Evolutionary conservation across 768 basidiomycete genomes (phyloP).

Genomic region (Russula compacta): DNA sequence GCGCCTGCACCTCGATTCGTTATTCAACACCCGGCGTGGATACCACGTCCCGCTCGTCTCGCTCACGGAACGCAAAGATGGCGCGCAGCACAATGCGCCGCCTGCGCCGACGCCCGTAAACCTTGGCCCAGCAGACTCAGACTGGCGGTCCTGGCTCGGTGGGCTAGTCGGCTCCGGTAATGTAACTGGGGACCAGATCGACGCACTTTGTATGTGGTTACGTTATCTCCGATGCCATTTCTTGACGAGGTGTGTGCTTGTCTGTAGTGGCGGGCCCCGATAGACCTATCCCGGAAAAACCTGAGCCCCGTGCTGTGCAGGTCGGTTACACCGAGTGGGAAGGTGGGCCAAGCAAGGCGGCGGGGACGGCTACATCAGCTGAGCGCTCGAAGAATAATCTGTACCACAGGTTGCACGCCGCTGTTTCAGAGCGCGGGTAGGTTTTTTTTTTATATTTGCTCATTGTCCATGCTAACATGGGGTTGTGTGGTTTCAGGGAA

Average conservation of each 20-base stretch:
- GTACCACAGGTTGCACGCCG: slow-evolving; percentile 32
- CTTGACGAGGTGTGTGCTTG: neutral
- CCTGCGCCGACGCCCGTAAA: slow-evolving; percentile 54
- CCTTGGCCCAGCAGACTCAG: slow-evolving; percentile 41
- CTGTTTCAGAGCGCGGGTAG: slow-evolving; percentile 57
- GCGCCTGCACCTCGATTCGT: slow-evolving; percentile 42
- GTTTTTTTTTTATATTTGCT: slow-evolving; percentile 14
- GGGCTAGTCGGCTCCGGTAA: slow-evolving; percentile 31
- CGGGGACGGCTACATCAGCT: slow-evolving; percentile 18
- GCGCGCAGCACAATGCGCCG: slow-evolving; percentile 29
- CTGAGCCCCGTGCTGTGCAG: slow-evolving; percentile 10
- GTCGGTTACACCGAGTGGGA: slow-evolving; percentile 8
- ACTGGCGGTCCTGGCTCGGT: slow-evolving; percentile 42
- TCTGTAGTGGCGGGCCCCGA: slow-evolving; percentile 55
- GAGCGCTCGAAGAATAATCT: slow-evolving; percentile 22
- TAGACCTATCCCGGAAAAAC: slow-evolving; percentile 40
- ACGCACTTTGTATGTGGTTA: slow-evolving; percentile 41
- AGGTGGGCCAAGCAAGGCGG: slow-evolving; percentile 11
- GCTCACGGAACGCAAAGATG: slow-evolving; percentile 33
- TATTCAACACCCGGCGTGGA: slow-evolving; percentile 48
- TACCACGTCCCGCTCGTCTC: slow-evolving; percentile 46
- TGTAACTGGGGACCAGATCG: slow-evolving; percentile 51
- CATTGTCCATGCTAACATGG: neutral
- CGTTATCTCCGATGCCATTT: neutral
- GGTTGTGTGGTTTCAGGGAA: slow-evolving; percentile 36